phyloP scores from a whole-genome alignment of 2,329 filamentous ascomycete genomes.

The Exophiala aquamarina region DNA sequence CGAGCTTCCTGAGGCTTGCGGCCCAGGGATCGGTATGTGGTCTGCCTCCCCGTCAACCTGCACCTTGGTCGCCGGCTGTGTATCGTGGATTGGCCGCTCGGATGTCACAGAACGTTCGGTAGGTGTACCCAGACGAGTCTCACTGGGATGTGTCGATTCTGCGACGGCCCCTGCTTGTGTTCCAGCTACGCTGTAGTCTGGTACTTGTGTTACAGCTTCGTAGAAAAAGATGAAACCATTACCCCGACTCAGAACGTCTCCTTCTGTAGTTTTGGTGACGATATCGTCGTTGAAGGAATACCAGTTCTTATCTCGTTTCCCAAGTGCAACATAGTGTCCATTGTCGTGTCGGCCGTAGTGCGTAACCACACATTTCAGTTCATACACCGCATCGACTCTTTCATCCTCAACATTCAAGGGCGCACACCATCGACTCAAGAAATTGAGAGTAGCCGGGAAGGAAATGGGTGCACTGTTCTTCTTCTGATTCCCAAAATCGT shows the following conservation, averaged over 20 bases:
- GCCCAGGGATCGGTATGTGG: too few relatives aligned
- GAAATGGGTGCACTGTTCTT: constrained; percentile 81
- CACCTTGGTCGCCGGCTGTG: too few relatives aligned
- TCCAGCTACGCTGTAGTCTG: not conserved
- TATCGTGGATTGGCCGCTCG: too few relatives aligned
- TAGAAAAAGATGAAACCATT: constrained; percentile 98
- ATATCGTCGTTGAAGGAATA: constrained; percentile 90
- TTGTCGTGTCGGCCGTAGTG: constrained; percentile 92
- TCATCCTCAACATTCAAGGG: constrained; percentile 50
- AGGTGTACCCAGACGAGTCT: too few relatives aligned
- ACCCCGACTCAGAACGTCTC: constrained; percentile 69
- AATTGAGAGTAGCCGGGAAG: constrained; percentile 72
- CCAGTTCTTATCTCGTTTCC: constrained; percentile 63
- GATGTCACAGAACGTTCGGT: too few relatives aligned
- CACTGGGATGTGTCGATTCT: too few relatives aligned
- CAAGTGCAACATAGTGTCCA: constrained; percentile 92
- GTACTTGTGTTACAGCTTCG: constrained; percentile 57
- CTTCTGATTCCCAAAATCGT: constrained; percentile 72
- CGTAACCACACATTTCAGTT: constrained; percentile 79
- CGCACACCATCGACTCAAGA: constrained; percentile 62
- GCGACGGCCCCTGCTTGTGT: not conserved
- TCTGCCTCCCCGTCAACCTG: too few relatives aligned
- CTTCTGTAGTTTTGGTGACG: constrained; percentile 72
- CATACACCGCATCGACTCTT: constrained; percentile 57
- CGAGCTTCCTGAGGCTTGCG: too few relatives aligned